Conservation (phyloP, 208 protist species). For the Vickermania ingenoplastis region DNA sequence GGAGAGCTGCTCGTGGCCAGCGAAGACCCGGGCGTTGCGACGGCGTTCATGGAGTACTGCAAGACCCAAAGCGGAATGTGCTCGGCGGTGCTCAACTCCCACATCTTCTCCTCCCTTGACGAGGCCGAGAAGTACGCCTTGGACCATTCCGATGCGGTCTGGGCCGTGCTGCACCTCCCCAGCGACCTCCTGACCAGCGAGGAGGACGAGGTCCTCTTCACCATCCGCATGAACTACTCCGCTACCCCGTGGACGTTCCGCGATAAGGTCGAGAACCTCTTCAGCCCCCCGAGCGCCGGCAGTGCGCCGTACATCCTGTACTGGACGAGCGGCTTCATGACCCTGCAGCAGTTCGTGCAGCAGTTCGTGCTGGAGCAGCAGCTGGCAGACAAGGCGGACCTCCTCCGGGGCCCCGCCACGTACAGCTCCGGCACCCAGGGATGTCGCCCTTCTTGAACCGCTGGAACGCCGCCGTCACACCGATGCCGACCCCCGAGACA, state of each 20-base stretch:
- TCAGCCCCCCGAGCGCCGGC: no score
- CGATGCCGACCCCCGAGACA: constrained; percentile 46
- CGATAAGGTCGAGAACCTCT: constrained; percentile 21
- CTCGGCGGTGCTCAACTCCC: constrained; percentile 30
- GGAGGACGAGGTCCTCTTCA: no score
- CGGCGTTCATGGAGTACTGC: no score
- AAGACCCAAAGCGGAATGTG: constrained; percentile 29
- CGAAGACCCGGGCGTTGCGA: constrained; percentile 17
- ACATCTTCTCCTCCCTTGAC: constrained; percentile 24
- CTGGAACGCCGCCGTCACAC: constrained; percentile 24
- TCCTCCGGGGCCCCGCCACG: no score
- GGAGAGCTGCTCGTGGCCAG: constrained; percentile 57
- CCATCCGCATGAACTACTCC: constrained; percentile 85
- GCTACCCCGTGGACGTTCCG: constrained; percentile 55
- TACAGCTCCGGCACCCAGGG: no score
- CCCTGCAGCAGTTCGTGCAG: no score
- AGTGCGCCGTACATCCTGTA: constrained; percentile 50
- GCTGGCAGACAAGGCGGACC: constrained; percentile 5
- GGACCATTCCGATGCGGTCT: constrained; percentile 41
- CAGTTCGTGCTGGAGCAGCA: constrained; percentile 33
- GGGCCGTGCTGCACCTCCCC: constrained; percentile 60
- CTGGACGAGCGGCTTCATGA: constrained; percentile 68
- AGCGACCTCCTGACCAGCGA: constrained; percentile 8
- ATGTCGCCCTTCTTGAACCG: constrained; percentile 27
- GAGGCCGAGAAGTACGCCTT: constrained; percentile 43